Conservation (phyloP, 2,329 filamentous ascomycete genomes). For the Pestalotiopsis sp. region DNA sequence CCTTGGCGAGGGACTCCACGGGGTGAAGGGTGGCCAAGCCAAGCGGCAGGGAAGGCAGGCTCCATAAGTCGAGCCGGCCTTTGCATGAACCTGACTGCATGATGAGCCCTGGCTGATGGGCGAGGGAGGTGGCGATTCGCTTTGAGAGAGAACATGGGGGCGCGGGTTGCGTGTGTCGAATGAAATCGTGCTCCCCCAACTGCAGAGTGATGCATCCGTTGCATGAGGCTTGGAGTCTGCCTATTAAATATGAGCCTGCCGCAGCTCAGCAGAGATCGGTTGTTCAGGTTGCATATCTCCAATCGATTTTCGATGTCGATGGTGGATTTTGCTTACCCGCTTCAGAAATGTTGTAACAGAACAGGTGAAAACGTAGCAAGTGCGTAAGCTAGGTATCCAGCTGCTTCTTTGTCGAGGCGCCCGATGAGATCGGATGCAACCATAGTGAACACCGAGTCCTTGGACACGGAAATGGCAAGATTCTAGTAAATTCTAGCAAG, state of each 20-base stretch:
- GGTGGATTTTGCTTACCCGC: too few relatives aligned
- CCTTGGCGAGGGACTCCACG: too few relatives aligned
- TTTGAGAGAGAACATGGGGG: neutral
- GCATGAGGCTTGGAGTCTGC: neutral
- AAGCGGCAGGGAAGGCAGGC: too few relatives aligned
- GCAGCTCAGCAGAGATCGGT: neutral
- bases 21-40: too few relatives aligned
- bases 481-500: neutral
- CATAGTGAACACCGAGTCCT: too few relatives aligned
- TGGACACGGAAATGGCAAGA: neutral
- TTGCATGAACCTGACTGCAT: neutral
- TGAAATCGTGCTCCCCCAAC: conserved; percentile 2
- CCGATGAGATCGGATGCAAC: too few relatives aligned
- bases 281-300: neutral
- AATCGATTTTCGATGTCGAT: too few relatives aligned
- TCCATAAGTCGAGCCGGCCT: too few relatives aligned
- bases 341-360: too few relatives aligned
- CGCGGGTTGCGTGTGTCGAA: neutral
- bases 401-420: too few relatives aligned
- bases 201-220: neutral
- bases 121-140: neutral
- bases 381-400: too few relatives aligned
- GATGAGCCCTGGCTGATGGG: neutral
- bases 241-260: neutral
- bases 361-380: too few relatives aligned